Percentiles rank a stretch among this genome's conserved stretches.
phyloP scores from a whole-genome alignment of 805 yeast species.

The Suhomyces pyralidae region DNA sequence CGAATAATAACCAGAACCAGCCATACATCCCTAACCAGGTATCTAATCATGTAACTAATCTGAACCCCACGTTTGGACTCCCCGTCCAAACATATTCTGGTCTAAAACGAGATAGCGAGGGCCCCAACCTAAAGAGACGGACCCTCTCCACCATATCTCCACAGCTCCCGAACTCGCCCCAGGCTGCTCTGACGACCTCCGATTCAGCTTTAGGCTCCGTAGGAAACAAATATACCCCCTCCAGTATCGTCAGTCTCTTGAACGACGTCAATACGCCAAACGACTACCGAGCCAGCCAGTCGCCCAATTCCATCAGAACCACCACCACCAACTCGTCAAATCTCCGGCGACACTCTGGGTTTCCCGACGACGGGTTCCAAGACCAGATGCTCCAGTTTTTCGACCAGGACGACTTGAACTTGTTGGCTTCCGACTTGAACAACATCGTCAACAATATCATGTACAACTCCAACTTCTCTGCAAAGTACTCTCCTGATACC shows the following conservation, averaged over 20 bases:
- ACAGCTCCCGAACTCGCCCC: neutral
- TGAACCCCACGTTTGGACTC: no score
- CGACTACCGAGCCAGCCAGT: conserved; percentile 4
- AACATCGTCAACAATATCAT: conserved; percentile 39
- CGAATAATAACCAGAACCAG: neutral
- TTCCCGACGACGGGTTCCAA: neutral
- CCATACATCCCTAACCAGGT: no score
- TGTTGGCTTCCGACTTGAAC: conserved; percentile 38
- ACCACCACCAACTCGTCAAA: neutral
- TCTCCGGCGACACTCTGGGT: neutral
- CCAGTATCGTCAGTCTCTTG: conserved; percentile 9
- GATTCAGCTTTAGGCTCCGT: neutral
- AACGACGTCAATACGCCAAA: conserved; percentile 6
- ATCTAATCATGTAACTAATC: no score
- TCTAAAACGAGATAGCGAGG: neutral
- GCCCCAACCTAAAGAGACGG: neutral
- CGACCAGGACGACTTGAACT: conserved; percentile 30
- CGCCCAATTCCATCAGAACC: conserved; percentile 2
- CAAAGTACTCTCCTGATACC: conserved; percentile 4
- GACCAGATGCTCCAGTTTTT: conserved; percentile 11
- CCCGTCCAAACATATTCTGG: neutral
- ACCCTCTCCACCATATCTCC: neutral
- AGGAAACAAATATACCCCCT: conserved; percentile 5
- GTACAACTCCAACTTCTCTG: conserved; percentile 29
- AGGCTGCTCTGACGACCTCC: neutral